A percentile compares a stretch with the other conserved stretches of the same genome.
Conservation (phyloP, 495 filamentous ascomycete species). For the Pseudoneurospora amorphoporcata region DNA sequence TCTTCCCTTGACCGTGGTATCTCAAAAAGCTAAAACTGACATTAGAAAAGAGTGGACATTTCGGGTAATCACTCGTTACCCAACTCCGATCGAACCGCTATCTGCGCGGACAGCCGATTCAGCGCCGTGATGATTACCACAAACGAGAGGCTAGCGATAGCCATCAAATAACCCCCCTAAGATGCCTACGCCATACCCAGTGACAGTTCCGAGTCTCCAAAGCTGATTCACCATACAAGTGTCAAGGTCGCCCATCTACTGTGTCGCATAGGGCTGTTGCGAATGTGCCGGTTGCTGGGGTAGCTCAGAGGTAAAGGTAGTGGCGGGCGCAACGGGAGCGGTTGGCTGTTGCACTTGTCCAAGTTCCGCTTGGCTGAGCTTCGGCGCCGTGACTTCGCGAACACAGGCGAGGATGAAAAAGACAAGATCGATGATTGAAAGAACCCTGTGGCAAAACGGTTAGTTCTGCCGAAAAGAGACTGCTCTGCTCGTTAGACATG, state of each 20-base stretch:
- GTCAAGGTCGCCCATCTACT: not conserved
- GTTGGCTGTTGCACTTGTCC: constrained; percentile 23
- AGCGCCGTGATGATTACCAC: not conserved
- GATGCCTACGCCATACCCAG: not conserved
- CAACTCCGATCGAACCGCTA: not conserved
- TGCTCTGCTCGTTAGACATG: not conserved
- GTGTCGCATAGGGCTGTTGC: constrained; percentile 8
- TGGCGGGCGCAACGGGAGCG: not conserved
- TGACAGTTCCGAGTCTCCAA: not conserved
- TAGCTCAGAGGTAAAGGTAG: constrained; percentile 1
- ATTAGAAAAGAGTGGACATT: not conserved
- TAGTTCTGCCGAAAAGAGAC: not conserved
- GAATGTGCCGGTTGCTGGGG: constrained; percentile 5
- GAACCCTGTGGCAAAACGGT: constrained; percentile 15
- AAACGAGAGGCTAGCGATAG: not conserved
- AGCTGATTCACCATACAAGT: not conserved
- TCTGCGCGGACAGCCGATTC: not conserved
- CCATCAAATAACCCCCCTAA: not conserved
- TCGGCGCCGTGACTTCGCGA: constrained; percentile 1
- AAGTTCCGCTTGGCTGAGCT: constrained; percentile 17
- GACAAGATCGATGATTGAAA: constrained; percentile 24
- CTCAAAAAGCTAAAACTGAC: not conserved
- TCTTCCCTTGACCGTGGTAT: not conserved
- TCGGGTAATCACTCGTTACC: not conserved
- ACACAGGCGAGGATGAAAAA: constrained; percentile 27